phyloP scores from a whole-genome alignment of 257 asterid species.

The Capsicum baccatum region DNA sequence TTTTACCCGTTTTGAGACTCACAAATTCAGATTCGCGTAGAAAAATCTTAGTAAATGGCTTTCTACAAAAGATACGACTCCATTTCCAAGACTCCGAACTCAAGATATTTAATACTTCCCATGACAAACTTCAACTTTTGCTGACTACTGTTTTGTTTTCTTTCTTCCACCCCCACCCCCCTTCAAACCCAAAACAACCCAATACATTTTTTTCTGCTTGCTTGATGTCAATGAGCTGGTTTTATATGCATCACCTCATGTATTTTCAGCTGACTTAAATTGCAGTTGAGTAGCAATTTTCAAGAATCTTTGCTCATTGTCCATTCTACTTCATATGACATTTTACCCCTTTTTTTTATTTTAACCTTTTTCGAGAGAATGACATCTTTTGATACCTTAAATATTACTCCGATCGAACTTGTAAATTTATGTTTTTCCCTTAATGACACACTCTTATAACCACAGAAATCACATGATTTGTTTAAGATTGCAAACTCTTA shows the following conservation, averaged over 20 bases:
- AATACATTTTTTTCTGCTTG: background rate
- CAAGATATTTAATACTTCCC: background rate
- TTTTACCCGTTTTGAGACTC: too few species aligned
- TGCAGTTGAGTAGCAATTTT: background rate
- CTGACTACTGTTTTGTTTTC: slow-evolving; percentile 7
- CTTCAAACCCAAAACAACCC: too few species aligned
- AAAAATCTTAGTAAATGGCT: too few species aligned
- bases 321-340: background rate
- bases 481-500: background rate
- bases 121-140: slow-evolving; percentile 18
- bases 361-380: background rate
- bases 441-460: background rate
- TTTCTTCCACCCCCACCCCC: background rate
- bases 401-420: background rate
- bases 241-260: slow-evolving; percentile 12
- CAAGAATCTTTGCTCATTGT: background rate
- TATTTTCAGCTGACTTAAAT: slow-evolving; percentile 5
- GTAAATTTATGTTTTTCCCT: background rate
- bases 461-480: background rate
- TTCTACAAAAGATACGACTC: background rate
- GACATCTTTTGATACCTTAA: background rate
- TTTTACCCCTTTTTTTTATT: background rate
- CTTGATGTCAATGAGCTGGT: slow-evolving; percentile 11
- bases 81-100: too few species aligned
- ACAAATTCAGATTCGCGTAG: too few species aligned